Base-by-base conservation (phyloP, 2,329 filamentous ascomycete species). In the Zopfia rhizophila region DNA sequence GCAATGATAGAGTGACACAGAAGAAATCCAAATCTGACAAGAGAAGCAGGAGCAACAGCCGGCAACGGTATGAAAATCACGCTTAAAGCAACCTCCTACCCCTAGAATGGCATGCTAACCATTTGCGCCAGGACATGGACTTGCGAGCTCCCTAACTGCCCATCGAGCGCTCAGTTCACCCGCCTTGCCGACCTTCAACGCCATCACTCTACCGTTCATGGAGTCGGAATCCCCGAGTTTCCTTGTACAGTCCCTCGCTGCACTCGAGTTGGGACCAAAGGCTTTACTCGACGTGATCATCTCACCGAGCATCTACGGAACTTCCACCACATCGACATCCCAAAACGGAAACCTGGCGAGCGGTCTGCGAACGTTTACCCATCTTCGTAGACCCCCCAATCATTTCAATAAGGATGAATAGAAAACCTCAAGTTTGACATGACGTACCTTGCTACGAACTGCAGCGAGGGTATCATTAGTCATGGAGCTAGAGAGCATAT, bases 211-310 rank as follows among this genome's bases (percentile, higher is more conserved):
- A 70, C 68, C 2, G 66, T 70, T 2, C 68, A 70, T 19, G 61
- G 58, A 11, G 45, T 62, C 1, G 58, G 59, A 11, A 56, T 52
- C 1, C 63, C 63, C n/a, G 65, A 65, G 5, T 70, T 59, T 24
- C 66, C 68, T 1, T 70, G 68, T 47, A 57, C 56, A 1, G 60
- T 69, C 2, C 51, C 61, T 0, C 51, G 53, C 25, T 70, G 68
- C 48, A 60, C 55, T n/a, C 63, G 68, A 7, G 48, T 69, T 1
- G 65, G 55, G 17, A 58, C 64, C 30, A 69, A 68, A 48, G 82
- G 81, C 1, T 85, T 85, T 56, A 78, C 78, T 4, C 73, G 82
- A 5, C 72, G 76, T 39, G 83, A 86, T 56, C 82, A 85, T 58
- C 69, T 83, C 28, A 74, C 73, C 27, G 83, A 85, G 58, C 83